phyloP scores from a whole-genome alignment of 1,284 basidiomycete genomes.

The Irpex sp. region DNA sequence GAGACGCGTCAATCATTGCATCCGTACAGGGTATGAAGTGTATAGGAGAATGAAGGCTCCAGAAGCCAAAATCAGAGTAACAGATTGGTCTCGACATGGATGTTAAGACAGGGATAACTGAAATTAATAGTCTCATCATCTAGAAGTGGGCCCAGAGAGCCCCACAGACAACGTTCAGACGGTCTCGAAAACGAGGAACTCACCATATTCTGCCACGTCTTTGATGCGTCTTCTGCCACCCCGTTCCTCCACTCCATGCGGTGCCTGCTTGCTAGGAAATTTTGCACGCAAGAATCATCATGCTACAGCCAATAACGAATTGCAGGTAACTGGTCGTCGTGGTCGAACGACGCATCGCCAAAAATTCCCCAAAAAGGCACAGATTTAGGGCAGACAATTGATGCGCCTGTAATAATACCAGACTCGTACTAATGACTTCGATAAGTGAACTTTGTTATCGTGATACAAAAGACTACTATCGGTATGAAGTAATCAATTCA shows the following conservation, averaged over 20 bases:
- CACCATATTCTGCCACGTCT: neutral
- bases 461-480: too few species aligned
- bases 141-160: neutral
- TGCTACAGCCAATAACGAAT: neutral
- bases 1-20: neutral
- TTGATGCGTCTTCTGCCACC: neutral
- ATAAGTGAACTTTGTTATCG: too few species aligned
- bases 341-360: neutral
- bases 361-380: neutral
- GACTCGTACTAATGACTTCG: too few species aligned
- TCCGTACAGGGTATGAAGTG: neutral
- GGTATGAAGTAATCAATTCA: too few species aligned
- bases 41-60: neutral
- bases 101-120: conserved; percentile 11
- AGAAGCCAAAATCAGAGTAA: neutral
- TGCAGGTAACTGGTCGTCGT: neutral
- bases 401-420: neutral
- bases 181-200: neutral
- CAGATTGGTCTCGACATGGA: conserved; percentile 4
- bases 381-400: neutral
- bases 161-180: neutral
- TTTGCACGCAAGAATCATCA: neutral
- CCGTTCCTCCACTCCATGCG: neutral
- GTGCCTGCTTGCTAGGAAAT: neutral
- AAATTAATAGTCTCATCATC: conserved; percentile 8